Evolutionary conservation across 768 basidiomycete species (phyloP), one percentile per base, ranked within the genome.

Genomic region (Psilocybe cyanescens): DNA sequence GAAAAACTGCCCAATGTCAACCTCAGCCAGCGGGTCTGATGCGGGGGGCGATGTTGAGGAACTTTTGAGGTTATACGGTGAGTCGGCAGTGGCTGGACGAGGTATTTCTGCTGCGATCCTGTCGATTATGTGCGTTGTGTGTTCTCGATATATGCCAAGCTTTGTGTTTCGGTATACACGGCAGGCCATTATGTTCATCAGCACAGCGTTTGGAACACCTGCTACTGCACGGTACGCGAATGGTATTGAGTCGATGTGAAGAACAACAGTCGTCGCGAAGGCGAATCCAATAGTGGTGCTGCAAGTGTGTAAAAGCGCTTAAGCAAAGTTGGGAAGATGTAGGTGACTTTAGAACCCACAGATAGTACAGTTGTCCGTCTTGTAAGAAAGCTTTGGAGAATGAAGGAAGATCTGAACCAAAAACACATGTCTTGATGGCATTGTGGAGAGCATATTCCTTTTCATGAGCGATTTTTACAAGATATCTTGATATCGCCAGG

Each of bases 351-450:
- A 30, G 16, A 17, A 67, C 71, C 29, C 50, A 74, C 74, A 72
- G 39, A 60, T 74, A 74, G 52, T 74, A 76, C 14, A 62, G 57
- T 59, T 72, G 73, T 1, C 73, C 73, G n/a, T 72, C 72, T 29
- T 65, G 64, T 9, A 73, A 53, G 0, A 74, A 51, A 9, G 64
- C 57, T 28, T 62, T 65, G 3, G 69, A 67, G 14, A 72, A 68
- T 3, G 55, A 57, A 1, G 74, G 71, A 4, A 73, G 39, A 56
- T 65, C 19, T 6, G 31, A 11, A 17, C 51, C 51, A 4, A 35
- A n/a, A 8, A 53, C 16, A 49, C n/a, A 31, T 11, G 48, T 28
- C 48, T 50, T 11, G 19, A 50, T 19, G 48, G 24, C 48, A 17
- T 28, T 9, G 9, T 28, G 48, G 12, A 24, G 30, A 11, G 48